Conservation (phyloP, 805 yeast genomes). For the Wickerhamiella occidentalis region DNA sequence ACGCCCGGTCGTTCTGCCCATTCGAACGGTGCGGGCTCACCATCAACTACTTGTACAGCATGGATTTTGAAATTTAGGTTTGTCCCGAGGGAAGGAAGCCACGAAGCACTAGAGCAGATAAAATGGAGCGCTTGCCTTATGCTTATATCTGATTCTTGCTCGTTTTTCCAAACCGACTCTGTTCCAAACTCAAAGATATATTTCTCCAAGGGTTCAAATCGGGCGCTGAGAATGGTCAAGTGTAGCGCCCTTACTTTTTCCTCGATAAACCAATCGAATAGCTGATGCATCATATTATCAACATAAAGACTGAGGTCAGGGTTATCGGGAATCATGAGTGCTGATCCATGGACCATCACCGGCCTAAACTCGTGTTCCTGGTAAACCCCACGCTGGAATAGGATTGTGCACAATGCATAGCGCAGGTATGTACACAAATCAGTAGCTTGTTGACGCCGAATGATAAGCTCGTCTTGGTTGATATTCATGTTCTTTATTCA, state of each 20-base stretch:
- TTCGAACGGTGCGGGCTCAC: neutral
- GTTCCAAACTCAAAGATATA: neutral
- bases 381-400: constrained; percentile 1
- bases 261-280: neutral
- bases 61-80: neutral
- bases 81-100: neutral
- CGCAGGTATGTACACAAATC: neutral
- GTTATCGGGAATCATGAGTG: neutral
- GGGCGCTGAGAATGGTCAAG: neutral
- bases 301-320: neutral
- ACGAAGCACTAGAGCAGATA: neutral
- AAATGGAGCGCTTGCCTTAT: neutral
- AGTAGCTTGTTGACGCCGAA: neutral
- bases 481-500: neutral
- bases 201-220: neutral
- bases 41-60: neutral
- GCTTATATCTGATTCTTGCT: neutral
- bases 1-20: neutral
- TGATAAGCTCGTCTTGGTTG: neutral
- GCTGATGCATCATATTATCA: constrained; percentile 2
- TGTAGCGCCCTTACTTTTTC: neutral
- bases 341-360: neutral
- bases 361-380: neutral
- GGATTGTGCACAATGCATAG: neutral
- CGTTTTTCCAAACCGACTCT: neutral